Percentiles rank a stretch among this genome's conserved stretches.
phyloP scores from a whole-genome alignment of 345 rosid species.

The Acer negundo region DNA sequence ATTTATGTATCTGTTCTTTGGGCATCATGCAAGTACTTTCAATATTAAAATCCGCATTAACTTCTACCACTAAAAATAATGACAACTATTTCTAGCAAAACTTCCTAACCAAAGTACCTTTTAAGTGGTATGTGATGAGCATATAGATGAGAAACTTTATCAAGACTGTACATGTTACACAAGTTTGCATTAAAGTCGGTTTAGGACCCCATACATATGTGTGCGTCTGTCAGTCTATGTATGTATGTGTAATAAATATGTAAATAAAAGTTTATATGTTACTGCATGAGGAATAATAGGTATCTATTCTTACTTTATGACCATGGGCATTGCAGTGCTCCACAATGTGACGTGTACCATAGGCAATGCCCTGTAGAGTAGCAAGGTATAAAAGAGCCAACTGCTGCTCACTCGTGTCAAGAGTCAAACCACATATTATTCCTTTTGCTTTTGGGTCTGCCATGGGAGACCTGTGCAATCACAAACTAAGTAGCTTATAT shows the following conservation, averaged over 20 bases:
- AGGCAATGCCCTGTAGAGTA: slow-evolving; percentile 80
- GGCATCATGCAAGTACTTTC: neutral
- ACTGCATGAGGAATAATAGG: neutral
- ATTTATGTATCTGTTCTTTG: neutral
- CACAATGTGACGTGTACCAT: slow-evolving; percentile 90
- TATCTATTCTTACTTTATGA: slow-evolving; percentile 60
- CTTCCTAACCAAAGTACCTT: neutral
- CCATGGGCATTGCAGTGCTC: slow-evolving; percentile 94
- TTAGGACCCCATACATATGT: neutral
- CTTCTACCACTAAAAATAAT: neutral
- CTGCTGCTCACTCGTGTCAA: slow-evolving; percentile 79
- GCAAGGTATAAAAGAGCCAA: slow-evolving; percentile 88
- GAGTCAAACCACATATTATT: slow-evolving; percentile 77
- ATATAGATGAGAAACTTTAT: neutral
- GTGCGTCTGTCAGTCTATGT: neutral
- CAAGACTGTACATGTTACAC: neutral
- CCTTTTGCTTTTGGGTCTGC: slow-evolving; percentile 92
- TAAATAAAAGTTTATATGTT: neutral
- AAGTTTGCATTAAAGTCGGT: neutral
- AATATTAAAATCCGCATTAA: neutral
- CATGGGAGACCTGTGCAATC: slow-evolving; percentile 77
- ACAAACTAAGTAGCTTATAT: slow-evolving; percentile 12
- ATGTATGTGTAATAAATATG: neutral
- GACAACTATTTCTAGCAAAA: neutral
- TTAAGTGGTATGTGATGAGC: neutral